A percentile compares a stretch with the other conserved stretches of the same genome.
Conservation (phyloP, 345 rosid species). For the Syzygium aqueum region DNA sequence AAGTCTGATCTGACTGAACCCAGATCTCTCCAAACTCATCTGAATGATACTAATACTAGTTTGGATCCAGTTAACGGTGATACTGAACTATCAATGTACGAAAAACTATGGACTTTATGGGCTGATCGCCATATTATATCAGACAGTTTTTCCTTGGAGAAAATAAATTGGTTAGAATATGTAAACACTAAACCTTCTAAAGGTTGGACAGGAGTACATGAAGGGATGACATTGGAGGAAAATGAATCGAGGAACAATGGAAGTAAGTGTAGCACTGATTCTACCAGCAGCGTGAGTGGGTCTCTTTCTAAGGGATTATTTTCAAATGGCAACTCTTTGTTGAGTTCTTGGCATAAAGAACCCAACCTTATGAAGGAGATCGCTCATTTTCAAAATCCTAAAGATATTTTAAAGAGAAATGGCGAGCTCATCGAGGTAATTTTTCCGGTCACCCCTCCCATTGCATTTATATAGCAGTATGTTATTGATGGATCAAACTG, state of each 20-base stretch:
- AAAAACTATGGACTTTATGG: conserved; percentile 54
- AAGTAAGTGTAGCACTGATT: conserved; percentile 17
- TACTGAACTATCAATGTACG: conserved; percentile 23
- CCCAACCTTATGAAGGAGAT: conserved; percentile 24
- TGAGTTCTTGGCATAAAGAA: conserved; percentile 49
- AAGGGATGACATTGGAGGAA: conserved; percentile 24
- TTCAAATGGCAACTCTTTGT: conserved; percentile 22
- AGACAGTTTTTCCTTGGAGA: conserved; percentile 53
- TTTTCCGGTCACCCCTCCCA: background rate
- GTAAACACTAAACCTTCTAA: conserved; percentile 21
- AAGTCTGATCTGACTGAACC: conserved; percentile 33
- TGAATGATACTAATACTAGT: conserved; percentile 13
- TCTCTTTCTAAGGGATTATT: conserved; percentile 25
- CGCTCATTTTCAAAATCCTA: conserved; percentile 42
- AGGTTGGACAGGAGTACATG: conserved; percentile 50
- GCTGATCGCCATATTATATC: conserved; percentile 51
- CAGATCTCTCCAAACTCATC: conserved; percentile 20
- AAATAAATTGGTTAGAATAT: conserved; percentile 36
- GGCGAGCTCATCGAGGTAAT: conserved; percentile 90
- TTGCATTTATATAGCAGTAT: background rate
- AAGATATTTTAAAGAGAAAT: conserved; percentile 64
- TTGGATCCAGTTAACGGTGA: conserved; percentile 19
- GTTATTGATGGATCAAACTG: conserved; percentile 5
- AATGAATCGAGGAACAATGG: conserved; percentile 19
- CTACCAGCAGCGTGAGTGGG: conserved; percentile 21